These are phyloP conservation scores for Pseudovirgaria hyperparasitica DNA, from an alignment of 2,329 filamentous ascomycete species.

Conservation along the genomic window DNA sequence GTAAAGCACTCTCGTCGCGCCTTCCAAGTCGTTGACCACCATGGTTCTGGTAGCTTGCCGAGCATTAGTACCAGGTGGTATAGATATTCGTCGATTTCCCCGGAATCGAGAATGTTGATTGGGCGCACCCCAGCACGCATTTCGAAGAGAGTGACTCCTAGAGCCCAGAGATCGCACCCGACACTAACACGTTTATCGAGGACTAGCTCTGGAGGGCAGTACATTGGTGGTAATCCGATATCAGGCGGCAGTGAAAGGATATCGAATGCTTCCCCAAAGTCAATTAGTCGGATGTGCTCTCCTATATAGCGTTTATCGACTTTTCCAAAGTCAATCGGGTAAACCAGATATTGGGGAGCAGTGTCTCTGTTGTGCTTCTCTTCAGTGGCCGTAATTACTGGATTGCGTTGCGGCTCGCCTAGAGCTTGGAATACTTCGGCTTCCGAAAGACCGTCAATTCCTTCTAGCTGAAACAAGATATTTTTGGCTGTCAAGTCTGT, in stretches of 20 bases:
- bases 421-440: slow-evolving; percentile 10
- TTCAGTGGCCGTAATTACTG: too few relatives aligned
- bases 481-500: too few relatives aligned
- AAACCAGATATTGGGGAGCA: slow-evolving; percentile 13
- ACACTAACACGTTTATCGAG: slow-evolving; percentile 21
- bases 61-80: too few relatives aligned
- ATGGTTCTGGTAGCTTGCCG: too few relatives aligned
- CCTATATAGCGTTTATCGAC: too few relatives aligned
- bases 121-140: slow-evolving; percentile 8
- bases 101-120: slow-evolving; percentile 12
- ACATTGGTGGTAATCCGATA: slow-evolving; percentile 23
- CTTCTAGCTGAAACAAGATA: too few relatives aligned
- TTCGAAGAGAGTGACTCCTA: slow-evolving; percentile 23
- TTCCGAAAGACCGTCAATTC: too few relatives aligned
- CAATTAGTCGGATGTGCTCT: slow-evolving; percentile 13
- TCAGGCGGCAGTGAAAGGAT: slow-evolving; percentile 9
- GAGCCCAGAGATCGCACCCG: slow-evolving; percentile 27
- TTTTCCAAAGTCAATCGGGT: slow-evolving; percentile 2
- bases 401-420: slow-evolving; percentile 7
- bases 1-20: too few relatives aligned
- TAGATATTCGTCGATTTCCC: too few relatives aligned
- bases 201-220: slow-evolving; percentile 26
- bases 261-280: slow-evolving; percentile 27
- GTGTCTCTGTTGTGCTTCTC: too few relatives aligned
- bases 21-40: too few relatives aligned